Conservation (phyloP, 495 filamentous ascomycete species). For the Pseudomonodictys pantanalensis region DNA sequence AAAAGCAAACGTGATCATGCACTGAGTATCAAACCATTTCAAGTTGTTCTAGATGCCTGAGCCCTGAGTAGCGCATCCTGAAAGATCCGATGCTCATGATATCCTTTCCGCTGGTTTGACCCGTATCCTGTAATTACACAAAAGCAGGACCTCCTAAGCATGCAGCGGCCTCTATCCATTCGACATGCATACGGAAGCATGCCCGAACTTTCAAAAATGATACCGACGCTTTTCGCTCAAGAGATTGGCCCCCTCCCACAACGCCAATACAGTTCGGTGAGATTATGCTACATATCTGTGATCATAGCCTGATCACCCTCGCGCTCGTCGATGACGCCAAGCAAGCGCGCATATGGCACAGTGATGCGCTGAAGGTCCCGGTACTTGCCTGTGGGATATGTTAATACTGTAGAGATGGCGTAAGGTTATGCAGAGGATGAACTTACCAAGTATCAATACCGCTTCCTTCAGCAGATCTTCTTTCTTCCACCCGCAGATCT, state of each 20-base stretch:
- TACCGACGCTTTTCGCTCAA: background rate
- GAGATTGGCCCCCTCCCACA: background rate
- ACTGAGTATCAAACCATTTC: too few species aligned
- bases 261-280: background rate
- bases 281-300: constrained; percentile 31
- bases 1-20: too few species aligned
- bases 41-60: too few species aligned
- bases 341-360: constrained; percentile 33
- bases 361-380: constrained; percentile 87
- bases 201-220: too few species aligned
- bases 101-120: too few species aligned
- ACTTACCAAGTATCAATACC: constrained; percentile 86
- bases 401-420: constrained; percentile 12
- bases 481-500: constrained; percentile 84
- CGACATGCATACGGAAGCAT: too few species aligned
- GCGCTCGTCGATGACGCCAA: constrained; percentile 23
- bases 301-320: constrained; percentile 30
- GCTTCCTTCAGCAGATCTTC: constrained; percentile 83
- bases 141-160: too few species aligned
- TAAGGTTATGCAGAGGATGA: background rate
- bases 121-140: too few species aligned
- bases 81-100: too few species aligned
- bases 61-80: too few species aligned
- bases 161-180: too few species aligned
- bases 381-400: constrained; percentile 69